Evolutionary conservation across 1,139 yeast genomes (phyloP).

Genomic region (Protomyces pachydermus): DNA sequence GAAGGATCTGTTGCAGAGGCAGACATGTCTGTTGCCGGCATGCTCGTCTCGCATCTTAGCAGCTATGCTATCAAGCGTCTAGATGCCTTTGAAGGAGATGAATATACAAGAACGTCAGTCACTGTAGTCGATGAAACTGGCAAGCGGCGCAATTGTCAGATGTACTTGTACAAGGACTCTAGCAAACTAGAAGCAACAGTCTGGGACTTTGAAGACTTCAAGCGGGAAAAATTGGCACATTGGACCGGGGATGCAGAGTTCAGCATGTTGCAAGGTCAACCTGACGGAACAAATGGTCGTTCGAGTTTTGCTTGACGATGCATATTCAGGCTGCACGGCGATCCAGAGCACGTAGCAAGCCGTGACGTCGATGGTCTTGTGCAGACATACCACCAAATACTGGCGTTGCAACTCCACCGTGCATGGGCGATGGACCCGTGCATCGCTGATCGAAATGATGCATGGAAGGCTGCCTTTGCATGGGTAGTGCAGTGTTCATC

Average conservation of each 20-base stretch:
- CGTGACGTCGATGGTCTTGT: too few relatives aligned
- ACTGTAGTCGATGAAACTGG: neutral
- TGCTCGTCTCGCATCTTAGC: constrained; percentile 2
- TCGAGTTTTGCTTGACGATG: neutral
- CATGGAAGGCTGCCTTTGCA: too few relatives aligned
- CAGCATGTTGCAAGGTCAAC: neutral
- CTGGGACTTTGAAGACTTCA: constrained; percentile 19
- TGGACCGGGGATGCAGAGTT: constrained; percentile 14
- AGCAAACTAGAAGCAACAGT: neutral
- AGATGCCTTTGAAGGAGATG: constrained; percentile 26
- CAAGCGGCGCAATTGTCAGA: neutral
- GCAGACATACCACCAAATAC: too few relatives aligned
- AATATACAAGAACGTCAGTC: constrained; percentile 5
- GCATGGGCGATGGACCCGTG: too few relatives aligned
- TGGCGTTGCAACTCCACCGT: too few relatives aligned
- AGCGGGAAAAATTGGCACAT: neutral
- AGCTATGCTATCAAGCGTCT: neutral
- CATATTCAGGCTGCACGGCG: too few relatives aligned
- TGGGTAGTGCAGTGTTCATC: too few relatives aligned
- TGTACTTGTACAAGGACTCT: constrained; percentile 5
- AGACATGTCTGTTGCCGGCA: constrained; percentile 1
- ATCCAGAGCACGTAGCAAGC: too few relatives aligned
- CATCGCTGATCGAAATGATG: too few relatives aligned
- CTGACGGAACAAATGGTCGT: constrained; percentile 12
- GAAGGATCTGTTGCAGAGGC: neutral